Conservation (phyloP, 1,284 basidiomycete genomes). For the Hymenochaete sp. region DNA sequence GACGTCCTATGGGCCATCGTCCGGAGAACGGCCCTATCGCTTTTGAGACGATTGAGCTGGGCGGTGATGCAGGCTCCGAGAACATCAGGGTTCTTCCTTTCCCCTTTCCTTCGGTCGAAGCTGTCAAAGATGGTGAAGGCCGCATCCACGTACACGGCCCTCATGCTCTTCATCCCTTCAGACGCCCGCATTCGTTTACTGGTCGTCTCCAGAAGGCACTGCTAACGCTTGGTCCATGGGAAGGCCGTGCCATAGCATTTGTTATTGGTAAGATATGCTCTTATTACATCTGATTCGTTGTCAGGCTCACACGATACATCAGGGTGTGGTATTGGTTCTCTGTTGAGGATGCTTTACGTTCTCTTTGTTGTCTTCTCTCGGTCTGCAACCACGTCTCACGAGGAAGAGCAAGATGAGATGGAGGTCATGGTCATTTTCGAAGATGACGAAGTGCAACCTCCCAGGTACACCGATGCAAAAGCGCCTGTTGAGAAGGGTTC, state of each 20-base stretch:
- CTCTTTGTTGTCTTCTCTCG: conserved; percentile 51
- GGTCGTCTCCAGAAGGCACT: conserved; percentile 54
- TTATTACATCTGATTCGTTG: conserved; percentile 6
- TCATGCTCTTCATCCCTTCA: conserved; percentile 26
- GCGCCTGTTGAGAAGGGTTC: conserved; percentile 15
- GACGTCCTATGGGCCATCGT: conserved; percentile 4
- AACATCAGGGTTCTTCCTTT: conserved; percentile 17
- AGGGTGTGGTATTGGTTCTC: conserved; percentile 73
- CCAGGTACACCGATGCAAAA: conserved; percentile 25
- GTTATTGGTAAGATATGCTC: conserved; percentile 50
- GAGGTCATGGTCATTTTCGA: conserved; percentile 31
- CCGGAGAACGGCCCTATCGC: conserved; percentile 13
- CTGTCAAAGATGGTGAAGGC: conserved; percentile 16
- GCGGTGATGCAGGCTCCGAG: conserved; percentile 26
- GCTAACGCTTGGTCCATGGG: conserved; percentile 67
- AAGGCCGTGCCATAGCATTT: conserved; percentile 68
- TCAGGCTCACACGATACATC: conserved; percentile 3
- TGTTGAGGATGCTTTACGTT: conserved; percentile 71
- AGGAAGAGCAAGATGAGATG: conserved; percentile 29
- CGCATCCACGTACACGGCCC: conserved; percentile 17
- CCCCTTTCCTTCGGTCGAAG: conserved; percentile 11
- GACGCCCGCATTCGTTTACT: conserved; percentile 36
- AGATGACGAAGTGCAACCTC: conserved; percentile 22
- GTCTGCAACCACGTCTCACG: conserved; percentile 29
- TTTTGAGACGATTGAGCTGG: conserved; percentile 29